phyloP scores from a whole-genome alignment of 2,329 filamentous ascomycete species.

The Penicillium sp. region DNA sequence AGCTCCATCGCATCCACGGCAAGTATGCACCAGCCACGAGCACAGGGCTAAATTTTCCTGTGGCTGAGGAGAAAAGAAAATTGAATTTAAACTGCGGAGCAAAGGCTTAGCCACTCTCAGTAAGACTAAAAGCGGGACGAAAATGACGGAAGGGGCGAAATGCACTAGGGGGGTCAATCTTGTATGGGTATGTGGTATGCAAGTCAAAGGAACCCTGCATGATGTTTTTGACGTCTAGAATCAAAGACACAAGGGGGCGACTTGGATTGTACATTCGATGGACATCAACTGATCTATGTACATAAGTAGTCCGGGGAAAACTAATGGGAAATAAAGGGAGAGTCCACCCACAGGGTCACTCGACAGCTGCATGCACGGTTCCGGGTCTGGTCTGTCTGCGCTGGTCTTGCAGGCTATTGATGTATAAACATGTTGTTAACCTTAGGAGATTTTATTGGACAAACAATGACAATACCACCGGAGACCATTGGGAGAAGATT shows the following conservation, averaged over 20 bases:
- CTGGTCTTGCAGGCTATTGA: slow-evolving; percentile 15
- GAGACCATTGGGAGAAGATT: no score
- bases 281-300: not conserved
- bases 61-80: slow-evolving; percentile 5
- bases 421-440: not conserved
- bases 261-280: not conserved
- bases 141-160: slow-evolving; percentile 28
- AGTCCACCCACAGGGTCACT: slow-evolving; percentile 13
- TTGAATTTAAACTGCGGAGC: slow-evolving; percentile 8
- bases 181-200: slow-evolving; percentile 11
- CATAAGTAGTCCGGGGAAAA: slow-evolving; percentile 7
- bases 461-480: not conserved
- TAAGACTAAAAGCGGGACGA: slow-evolving; percentile 12
- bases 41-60: not conserved
- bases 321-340: slow-evolving; percentile 1
- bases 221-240: not conserved
- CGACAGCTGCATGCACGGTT: slow-evolving; percentile 19
- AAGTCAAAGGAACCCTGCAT: slow-evolving; percentile 21
- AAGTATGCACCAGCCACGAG: slow-evolving; percentile 2
- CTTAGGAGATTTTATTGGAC: not conserved
- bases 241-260: slow-evolving; percentile 2
- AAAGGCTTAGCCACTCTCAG: slow-evolving; percentile 12
- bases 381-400: slow-evolving; percentile 20
- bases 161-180: slow-evolving; percentile 15
- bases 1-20: slow-evolving; percentile 1